Percentiles rank a stretch among this genome's conserved stretches.
Evolutionary conservation across 345 rosid species (phyloP).

Genomic region (Hibiscus mutabilis): DNA sequence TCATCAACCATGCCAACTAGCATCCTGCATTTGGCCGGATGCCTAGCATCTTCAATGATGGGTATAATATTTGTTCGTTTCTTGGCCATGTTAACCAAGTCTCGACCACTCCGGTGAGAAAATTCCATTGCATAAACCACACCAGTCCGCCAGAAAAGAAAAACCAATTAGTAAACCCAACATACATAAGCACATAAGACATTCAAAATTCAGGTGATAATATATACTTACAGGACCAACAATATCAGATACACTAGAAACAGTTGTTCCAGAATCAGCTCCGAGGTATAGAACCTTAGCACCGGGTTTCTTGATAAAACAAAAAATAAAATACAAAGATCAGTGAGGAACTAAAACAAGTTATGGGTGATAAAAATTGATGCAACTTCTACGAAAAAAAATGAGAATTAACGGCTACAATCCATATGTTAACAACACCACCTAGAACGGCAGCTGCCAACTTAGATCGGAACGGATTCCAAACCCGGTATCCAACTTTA

Average conservation of each 20-base stretch:
- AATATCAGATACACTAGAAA: slow-evolving; percentile 88
- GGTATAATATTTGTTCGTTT: slow-evolving; percentile 91
- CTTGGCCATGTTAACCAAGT: slow-evolving; percentile 97
- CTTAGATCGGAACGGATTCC: slow-evolving; percentile 98
- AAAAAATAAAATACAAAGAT: neutral
- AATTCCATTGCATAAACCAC: slow-evolving; percentile 96
- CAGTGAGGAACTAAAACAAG: no score
- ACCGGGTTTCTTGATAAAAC: slow-evolving; percentile 68
- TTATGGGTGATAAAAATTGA: neutral
- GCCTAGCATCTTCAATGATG: slow-evolving; percentile 96
- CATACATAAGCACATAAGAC: neutral
- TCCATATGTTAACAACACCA: slow-evolving; percentile 92
- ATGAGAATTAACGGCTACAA: slow-evolving; percentile 34
- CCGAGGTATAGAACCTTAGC: slow-evolving; percentile 94
- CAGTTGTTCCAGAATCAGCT: slow-evolving; percentile 98
- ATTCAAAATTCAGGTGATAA: neutral
- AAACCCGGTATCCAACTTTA: slow-evolving; percentile 83
- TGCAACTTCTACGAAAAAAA: neutral
- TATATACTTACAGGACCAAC: slow-evolving; percentile 80
- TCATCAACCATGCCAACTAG: slow-evolving; percentile 99
- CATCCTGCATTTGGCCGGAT: slow-evolving; percentile 96
- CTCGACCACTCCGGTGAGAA: slow-evolving; percentile 95
- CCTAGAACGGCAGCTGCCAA: slow-evolving; percentile 95
- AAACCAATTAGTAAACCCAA: neutral
- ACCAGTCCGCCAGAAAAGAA: slow-evolving; percentile 43